Conservation (phyloP, 129 eudicot genomes). For the Chrysanthemum lavandulifolium region DNA sequence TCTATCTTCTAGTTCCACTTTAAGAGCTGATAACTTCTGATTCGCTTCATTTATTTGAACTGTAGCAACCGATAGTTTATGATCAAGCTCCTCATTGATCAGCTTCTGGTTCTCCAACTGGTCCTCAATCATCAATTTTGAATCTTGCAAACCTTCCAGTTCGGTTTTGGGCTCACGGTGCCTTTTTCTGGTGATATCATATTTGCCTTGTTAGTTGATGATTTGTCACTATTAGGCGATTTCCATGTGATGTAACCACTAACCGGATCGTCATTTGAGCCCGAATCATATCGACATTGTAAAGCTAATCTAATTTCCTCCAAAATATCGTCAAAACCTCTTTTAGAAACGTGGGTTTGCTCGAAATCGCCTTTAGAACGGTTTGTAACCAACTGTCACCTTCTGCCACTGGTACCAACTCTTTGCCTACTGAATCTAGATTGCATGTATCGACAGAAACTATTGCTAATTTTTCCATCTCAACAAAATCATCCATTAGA, state of each 20-base stretch:
- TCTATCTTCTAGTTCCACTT: constrained; percentile 79
- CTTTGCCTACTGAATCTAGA: constrained; percentile 45
- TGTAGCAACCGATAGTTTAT: constrained; percentile 67
- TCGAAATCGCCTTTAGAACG: constrained; percentile 38
- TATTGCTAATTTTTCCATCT: constrained; percentile 84
- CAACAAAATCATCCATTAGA: constrained; percentile 75
- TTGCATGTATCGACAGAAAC: constrained; percentile 40
- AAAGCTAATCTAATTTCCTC: constrained; percentile 50
- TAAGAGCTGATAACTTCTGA: constrained; percentile 73
- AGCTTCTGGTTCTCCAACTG: constrained; percentile 73
- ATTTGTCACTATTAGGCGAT: constrained; percentile 40
- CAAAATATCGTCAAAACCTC: constrained; percentile 51
- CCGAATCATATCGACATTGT: constrained; percentile 2
- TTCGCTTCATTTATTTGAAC: constrained; percentile 51
- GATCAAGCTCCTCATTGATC: constrained; percentile 77
- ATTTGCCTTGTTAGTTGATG: too few relatives aligned
- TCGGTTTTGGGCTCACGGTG: constrained; percentile 38
- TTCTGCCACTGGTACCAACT: constrained; percentile 48
- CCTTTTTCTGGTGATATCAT: background rate
- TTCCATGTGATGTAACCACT: constrained; percentile 74
- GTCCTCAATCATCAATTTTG: constrained; percentile 53
- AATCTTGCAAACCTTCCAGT: constrained; percentile 43
- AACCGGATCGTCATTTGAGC: constrained; percentile 25
- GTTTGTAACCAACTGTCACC: constrained; percentile 48
- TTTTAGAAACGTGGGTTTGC: constrained; percentile 52